A percentile compares a stretch with the other conserved stretches of the same genome.
Evolutionary conservation across 2,329 filamentous ascomycete genomes (phyloP).

Genomic region (Purpureocillium lavendulum): DNA sequence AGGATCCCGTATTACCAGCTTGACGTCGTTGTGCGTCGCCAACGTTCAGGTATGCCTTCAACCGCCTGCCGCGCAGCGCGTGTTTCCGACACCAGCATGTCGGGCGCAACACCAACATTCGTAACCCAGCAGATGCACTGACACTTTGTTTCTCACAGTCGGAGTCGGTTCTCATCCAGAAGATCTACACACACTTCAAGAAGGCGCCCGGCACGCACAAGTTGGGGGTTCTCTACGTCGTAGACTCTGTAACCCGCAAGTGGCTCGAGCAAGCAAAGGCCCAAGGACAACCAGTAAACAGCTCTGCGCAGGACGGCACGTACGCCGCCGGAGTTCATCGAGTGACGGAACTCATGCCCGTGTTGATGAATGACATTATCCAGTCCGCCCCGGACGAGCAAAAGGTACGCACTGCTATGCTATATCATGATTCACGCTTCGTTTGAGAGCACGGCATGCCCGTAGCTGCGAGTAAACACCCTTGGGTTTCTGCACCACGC

Average conservation of each 20-base stretch:
- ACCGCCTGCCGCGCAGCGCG: conserved; percentile 9
- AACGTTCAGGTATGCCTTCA: conserved; percentile 69
- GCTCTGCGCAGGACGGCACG: conserved; percentile 78
- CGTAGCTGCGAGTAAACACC: neutral
- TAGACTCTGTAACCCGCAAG: conserved; percentile 98
- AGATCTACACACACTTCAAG: conserved; percentile 95
- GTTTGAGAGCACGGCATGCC: conserved; percentile 19
- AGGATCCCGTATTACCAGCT: conserved; percentile 78
- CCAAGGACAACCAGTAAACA: conserved; percentile 73
- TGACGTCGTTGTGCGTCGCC: conserved; percentile 80
- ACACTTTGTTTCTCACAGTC: conserved; percentile 46
- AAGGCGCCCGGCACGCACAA: conserved; percentile 93
- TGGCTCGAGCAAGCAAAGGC: conserved; percentile 95
- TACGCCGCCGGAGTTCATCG: conserved; percentile 92
- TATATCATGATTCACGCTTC: conserved; percentile 7
- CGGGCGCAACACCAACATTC: too few species aligned
- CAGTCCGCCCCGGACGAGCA: conserved; percentile 83
- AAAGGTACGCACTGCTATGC: conserved; percentile 67
- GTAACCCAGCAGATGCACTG: too few species aligned
- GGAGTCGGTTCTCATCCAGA: conserved; percentile 90
- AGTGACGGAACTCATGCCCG: conserved; percentile 90
- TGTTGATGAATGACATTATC: conserved; percentile 92
- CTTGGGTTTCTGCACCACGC: too few species aligned
- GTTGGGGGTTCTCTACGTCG: conserved; percentile 96
- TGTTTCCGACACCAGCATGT: too few species aligned